phyloP scores from a whole-genome alignment of 768 basidiomycete species.

The Coprinellus micaceus region DNA sequence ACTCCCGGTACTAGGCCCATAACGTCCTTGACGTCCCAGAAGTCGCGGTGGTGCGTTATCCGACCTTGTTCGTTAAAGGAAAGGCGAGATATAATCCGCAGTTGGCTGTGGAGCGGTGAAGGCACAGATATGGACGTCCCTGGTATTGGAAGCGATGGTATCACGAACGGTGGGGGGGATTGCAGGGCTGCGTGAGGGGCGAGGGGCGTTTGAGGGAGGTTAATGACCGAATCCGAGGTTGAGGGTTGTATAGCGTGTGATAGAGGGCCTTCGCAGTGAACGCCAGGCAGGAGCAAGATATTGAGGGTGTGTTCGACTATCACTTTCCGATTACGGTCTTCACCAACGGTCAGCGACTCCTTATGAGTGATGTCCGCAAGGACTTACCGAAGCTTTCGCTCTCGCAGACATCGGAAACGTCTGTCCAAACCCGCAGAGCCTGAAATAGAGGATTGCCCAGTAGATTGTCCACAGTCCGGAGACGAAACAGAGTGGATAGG shows the following conservation, averaged over 20 bases:
- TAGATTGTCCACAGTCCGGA: conserved; percentile 30
- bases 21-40: conserved; percentile 79
- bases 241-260: conserved; percentile 27
- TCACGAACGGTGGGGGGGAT: conserved; percentile 22
- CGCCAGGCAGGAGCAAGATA: conserved; percentile 68
- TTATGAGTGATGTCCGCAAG: not conserved
- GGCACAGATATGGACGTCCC: conserved; percentile 56
- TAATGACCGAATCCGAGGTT: conserved; percentile 32
- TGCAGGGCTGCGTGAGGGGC: conserved; percentile 14
- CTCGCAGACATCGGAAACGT: conserved; percentile 71
- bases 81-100: conserved; percentile 69
- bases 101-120: conserved; percentile 69
- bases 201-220: conserved; percentile 24
- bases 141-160: conserved; percentile 53
- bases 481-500: conserved; percentile 52
- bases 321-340: conserved; percentile 70
- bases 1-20: conserved; percentile 70
- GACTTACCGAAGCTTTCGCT: conserved; percentile 70
- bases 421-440: conserved; percentile 68
- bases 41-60: conserved; percentile 75
- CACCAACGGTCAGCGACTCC: not conserved
- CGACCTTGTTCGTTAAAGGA: conserved; percentile 81
- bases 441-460: conserved; percentile 50
- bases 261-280: conserved; percentile 48
- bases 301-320: conserved; percentile 81